A percentile compares a stretch with the other conserved stretches of the same genome.
phyloP scores from a whole-genome alignment of 1,284 basidiomycete genomes.

The Rhodotorula mucilaginosa region DNA sequence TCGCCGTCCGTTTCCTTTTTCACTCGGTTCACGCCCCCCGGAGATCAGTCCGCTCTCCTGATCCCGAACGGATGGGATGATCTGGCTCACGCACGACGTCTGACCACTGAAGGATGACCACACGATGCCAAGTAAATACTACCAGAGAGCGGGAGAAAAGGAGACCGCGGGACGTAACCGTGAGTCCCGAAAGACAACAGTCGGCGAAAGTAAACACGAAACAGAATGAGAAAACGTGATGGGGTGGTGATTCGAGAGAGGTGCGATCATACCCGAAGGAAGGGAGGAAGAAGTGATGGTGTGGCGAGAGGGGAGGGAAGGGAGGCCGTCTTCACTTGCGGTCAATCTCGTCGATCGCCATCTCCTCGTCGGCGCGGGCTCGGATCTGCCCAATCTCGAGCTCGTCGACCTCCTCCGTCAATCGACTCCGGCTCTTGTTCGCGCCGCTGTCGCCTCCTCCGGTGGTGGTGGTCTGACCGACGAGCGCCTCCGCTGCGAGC shows the following conservation, averaged over 20 bases:
- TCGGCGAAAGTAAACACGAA: neutral
- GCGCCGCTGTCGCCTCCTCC: neutral
- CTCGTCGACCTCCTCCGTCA: constrained; percentile 2
- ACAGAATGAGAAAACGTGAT: no score
- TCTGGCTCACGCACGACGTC: no score
- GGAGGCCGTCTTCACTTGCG: neutral
- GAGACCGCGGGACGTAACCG: neutral
- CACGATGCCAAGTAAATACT: neutral
- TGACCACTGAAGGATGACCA: no score
- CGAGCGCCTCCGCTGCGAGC: neutral
- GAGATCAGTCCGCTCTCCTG: no score
- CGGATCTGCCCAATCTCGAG: constrained; percentile 3
- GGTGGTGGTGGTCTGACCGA: neutral
- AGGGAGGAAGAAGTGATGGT: neutral
- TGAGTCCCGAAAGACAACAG: constrained; percentile 3
- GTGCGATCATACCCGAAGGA: neutral
- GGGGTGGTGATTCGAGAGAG: neutral
- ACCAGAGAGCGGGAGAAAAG: neutral
- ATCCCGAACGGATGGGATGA: no score
- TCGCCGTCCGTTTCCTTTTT: no score
- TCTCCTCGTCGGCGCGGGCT: constrained; percentile 4
- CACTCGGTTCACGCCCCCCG: no score
- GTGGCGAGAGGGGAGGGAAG: neutral
- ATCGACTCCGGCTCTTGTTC: neutral
- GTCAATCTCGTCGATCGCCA: constrained; percentile 3